phyloP scores from a whole-genome alignment of 78 protist species.

The Dictyostelium brefeldianum region DNA sequence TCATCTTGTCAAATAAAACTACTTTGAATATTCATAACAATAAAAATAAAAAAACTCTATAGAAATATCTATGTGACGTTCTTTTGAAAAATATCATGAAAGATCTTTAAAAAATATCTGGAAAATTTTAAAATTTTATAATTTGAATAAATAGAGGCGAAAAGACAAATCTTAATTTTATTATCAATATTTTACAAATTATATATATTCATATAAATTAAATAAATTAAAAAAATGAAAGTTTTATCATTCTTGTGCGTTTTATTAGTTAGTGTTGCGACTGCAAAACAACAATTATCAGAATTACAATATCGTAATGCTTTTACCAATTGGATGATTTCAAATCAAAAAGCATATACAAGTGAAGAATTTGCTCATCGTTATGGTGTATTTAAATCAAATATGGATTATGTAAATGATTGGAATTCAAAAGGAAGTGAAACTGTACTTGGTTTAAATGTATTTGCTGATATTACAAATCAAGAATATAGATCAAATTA shows the following conservation, averaged over 20 bases:
- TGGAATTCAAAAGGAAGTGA: constrained; percentile 60
- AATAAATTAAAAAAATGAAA: constrained; percentile 5
- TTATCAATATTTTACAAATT: no score
- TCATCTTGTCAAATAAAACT: no score
- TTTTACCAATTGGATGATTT: constrained; percentile 20
- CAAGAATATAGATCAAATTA: constrained; percentile 38
- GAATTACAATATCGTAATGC: constrained; percentile 24
- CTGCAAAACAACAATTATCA: constrained; percentile 14
- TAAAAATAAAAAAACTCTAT: no score
- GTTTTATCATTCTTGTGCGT: neutral
- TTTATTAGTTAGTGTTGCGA: constrained; percentile 7
- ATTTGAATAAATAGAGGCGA: no score
- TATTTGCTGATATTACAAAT: constrained; percentile 67
- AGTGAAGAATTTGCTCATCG: constrained; percentile 31
- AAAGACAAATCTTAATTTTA: no score
- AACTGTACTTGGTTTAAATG: constrained; percentile 71
- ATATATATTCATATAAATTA: neutral
- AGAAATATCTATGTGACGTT: no score
- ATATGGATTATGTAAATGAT: constrained; percentile 50
- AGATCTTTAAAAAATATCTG: no score
- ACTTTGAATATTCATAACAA: no score
- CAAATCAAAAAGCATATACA: neutral
- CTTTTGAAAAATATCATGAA: no score
- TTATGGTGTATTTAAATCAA: constrained; percentile 54
- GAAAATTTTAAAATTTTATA: no score